Percentiles rank a stretch among this genome's conserved stretches.
Conservation (phyloP, 148 eudicot species). For the Cornus controversa region DNA sequence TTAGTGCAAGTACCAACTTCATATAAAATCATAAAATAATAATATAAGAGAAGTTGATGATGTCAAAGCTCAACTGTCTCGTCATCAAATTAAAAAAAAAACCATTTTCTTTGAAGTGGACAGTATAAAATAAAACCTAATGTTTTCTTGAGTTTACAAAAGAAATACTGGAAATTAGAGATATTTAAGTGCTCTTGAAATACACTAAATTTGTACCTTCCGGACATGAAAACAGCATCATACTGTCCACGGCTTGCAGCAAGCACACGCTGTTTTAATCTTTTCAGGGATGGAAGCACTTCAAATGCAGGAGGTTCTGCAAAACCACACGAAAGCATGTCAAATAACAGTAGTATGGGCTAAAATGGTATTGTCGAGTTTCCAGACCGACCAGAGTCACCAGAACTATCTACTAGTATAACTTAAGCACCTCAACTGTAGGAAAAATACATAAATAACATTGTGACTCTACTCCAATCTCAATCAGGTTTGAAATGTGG, state of each 20-base stretch:
- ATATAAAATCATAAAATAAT: no score
- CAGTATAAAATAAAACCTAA: background rate
- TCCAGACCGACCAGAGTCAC: background rate
- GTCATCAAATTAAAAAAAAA: background rate
- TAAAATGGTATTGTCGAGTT: background rate
- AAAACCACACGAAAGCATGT: constrained; percentile 10
- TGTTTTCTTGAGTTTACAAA: background rate
- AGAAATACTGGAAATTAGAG: background rate
- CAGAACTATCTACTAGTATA: background rate
- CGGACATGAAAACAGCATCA: constrained; percentile 98
- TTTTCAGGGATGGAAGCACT: constrained; percentile 86
- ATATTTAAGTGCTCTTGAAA: background rate
- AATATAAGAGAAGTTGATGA: background rate
- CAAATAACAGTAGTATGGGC: constrained; percentile 4
- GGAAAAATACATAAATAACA: background rate
- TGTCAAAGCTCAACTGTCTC: background rate
- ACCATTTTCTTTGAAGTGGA: background rate
- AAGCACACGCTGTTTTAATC: constrained; percentile 72
- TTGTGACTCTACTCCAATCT: background rate
- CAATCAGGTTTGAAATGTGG: background rate
- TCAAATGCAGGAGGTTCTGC: constrained; percentile 95
- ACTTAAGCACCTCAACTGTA: background rate
- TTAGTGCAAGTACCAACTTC: no score
- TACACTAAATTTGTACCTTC: constrained; percentile 48
- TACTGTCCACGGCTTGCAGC: constrained; percentile 94